Conservation (phyloP, 2,329 filamentous ascomycete species). For the Arachnopeziza araneosa region DNA sequence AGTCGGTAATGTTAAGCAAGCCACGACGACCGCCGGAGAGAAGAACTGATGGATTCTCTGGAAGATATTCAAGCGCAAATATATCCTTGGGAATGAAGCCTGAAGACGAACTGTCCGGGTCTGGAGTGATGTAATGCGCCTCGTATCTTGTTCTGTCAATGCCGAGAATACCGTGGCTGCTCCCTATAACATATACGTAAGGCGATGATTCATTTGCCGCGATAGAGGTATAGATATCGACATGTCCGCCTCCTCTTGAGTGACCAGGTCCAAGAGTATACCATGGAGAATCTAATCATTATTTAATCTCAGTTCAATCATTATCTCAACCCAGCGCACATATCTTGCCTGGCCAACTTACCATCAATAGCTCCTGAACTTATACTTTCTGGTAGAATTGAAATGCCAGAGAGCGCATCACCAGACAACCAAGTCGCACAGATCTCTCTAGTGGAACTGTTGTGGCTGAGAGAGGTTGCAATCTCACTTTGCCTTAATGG, state of each 20-base stretch:
- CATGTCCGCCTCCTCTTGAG: conserved; percentile 11
- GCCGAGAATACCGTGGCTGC: conserved; percentile 41
- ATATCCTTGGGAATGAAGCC: conserved; percentile 34
- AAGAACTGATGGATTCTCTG: conserved; percentile 39
- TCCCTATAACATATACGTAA: conserved; percentile 43
- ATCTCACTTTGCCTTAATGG: not conserved
- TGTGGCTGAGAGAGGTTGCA: conserved; percentile 9
- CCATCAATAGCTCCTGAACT: not conserved
- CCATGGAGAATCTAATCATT: not conserved
- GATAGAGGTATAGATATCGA: conserved; percentile 35
- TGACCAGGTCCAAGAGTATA: conserved; percentile 13
- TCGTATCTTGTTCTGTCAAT: conserved; percentile 23
- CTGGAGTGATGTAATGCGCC: conserved; percentile 12
- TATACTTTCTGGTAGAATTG: conserved; percentile 2
- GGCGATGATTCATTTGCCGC: conserved; percentile 37
- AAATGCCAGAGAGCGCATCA: conserved; percentile 8
- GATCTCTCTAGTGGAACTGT: conserved; percentile 1
- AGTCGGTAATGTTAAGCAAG: conserved; percentile 34
- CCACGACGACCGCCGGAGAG: conserved; percentile 47
- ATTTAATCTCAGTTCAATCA: not conserved
- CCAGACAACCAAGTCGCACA: conserved; percentile 14
- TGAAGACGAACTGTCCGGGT: conserved; percentile 14
- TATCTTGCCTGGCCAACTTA: not conserved
- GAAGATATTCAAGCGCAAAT: conserved; percentile 45
- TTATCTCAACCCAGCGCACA: not conserved